Evolutionary conservation across 106 monocot genomes (phyloP).

Genomic region (Xerophyta viscosa): DNA sequence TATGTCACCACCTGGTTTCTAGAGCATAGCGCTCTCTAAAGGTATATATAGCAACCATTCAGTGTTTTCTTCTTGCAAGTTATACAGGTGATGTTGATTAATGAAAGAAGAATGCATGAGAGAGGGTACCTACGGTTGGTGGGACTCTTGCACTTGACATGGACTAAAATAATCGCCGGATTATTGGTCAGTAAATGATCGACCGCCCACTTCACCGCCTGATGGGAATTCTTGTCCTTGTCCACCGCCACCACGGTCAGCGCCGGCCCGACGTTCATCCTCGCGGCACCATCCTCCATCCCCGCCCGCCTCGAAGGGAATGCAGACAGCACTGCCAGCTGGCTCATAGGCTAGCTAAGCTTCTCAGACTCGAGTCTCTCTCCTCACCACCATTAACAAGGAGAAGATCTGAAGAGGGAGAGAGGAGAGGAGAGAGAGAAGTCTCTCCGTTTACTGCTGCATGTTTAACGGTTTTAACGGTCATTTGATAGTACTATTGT

Average conservation of each 20-base stretch:
- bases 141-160: constrained; percentile 7
- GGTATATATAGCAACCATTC: no score
- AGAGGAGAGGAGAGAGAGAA: constrained; percentile 2
- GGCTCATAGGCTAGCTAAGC: no score
- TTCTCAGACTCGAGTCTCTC: neutral
- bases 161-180: constrained; percentile 13
- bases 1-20: no score
- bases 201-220: constrained; percentile 31
- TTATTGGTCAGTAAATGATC: constrained; percentile 13
- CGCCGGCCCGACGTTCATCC: constrained; percentile 12
- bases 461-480: constrained; percentile 10
- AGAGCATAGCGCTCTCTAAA: no score
- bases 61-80: no score
- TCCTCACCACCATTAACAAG: neutral
- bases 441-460: constrained; percentile 4
- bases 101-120: no score
- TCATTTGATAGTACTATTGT: no score
- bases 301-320: no score
- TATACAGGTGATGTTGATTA: neutral
- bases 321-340: neutral
- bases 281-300: neutral
- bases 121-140: constrained; percentile 16
- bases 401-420: neutral
- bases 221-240: constrained; percentile 32
- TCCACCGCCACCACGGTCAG: constrained; percentile 33